Percentiles rank a stretch among this genome's conserved stretches.
These are phyloP conservation scores for Cryptosporidium meleagridis DNA, from an alignment of 169 alveolate species.

Conservation along the genomic window DNA sequence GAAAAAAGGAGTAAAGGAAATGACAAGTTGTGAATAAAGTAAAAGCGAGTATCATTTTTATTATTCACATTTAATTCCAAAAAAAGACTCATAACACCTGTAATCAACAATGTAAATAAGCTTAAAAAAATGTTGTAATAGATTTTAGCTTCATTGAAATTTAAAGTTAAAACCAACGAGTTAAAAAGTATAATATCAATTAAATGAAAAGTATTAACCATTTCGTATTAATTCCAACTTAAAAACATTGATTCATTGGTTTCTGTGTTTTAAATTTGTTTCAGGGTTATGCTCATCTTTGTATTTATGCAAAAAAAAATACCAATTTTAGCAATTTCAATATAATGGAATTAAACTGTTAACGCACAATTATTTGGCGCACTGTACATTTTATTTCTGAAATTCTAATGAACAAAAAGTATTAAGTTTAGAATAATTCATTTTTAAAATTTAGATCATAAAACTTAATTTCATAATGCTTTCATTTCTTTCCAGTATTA, in stretches of 20 bases:
- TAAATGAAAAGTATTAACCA: conserved; percentile 11
- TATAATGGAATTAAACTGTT: neutral
- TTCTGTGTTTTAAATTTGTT: neutral
- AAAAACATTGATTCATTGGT: neutral
- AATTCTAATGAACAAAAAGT: neutral
- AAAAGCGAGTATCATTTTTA: conserved; percentile 5
- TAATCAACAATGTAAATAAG: neutral
- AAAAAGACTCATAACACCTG: neutral
- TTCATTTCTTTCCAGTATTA: conserved; percentile 56
- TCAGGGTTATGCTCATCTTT: neutral
- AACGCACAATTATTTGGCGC: conserved; percentile 26
- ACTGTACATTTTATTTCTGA: neutral
- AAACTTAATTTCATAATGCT: conserved; percentile 22
- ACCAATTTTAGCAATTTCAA: neutral
- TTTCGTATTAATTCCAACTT: neutral
- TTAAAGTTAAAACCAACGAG: neutral
- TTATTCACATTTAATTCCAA: neutral
- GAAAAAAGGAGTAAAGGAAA: conserved; percentile 53
- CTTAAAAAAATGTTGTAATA: neutral
- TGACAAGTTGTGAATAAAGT: conserved; percentile 36
- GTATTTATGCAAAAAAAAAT: neutral
- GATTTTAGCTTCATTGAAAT: neutral
- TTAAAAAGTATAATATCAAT: conserved; percentile 16
- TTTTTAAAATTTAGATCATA: neutral
- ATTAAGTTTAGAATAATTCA: neutral